phyloP scores from a whole-genome alignment of 2,329 filamentous ascomycete genomes.

The Bipolaris gigantea region DNA sequence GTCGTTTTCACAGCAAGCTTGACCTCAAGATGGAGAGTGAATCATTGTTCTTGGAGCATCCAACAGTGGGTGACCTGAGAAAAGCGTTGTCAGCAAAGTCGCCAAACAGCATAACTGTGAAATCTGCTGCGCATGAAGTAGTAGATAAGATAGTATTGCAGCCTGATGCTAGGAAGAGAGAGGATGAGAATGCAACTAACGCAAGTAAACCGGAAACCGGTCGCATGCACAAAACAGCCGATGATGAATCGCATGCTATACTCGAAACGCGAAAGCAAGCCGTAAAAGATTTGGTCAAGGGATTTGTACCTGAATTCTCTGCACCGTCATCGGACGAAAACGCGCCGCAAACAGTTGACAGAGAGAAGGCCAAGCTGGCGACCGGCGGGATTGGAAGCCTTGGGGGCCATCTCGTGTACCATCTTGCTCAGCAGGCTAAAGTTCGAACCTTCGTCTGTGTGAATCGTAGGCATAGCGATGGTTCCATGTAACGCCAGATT shows the following conservation, averaged over 20 bases:
- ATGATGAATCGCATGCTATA: background rate
- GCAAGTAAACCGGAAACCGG: background rate
- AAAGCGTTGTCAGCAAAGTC: constrained; percentile 48
- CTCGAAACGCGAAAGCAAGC: background rate
- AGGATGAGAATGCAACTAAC: background rate
- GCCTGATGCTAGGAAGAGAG: background rate
- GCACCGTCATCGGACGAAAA: background rate
- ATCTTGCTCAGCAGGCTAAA: constrained; percentile 27
- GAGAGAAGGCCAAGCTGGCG: constrained; percentile 35
- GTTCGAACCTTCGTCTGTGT: constrained; percentile 50
- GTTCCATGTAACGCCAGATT: constrained; percentile 39
- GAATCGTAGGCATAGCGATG: constrained; percentile 46
- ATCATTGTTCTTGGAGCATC: constrained; percentile 47
- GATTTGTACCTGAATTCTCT: background rate
- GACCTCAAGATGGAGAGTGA: constrained; percentile 14
- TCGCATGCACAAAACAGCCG: background rate
- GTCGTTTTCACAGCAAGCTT: constrained; percentile 17
- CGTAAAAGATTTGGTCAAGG: background rate
- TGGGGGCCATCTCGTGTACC: constrained; percentile 41
- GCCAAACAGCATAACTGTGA: background rate
- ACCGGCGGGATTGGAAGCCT: constrained; percentile 47
- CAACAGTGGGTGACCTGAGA: constrained; percentile 63
- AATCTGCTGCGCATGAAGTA: background rate
- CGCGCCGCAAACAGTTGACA: background rate
- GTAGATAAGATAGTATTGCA: background rate